Base-by-base conservation (phyloP, 192 early-diverging fungal genomes). In the Backusella tarrabulga region DNA sequence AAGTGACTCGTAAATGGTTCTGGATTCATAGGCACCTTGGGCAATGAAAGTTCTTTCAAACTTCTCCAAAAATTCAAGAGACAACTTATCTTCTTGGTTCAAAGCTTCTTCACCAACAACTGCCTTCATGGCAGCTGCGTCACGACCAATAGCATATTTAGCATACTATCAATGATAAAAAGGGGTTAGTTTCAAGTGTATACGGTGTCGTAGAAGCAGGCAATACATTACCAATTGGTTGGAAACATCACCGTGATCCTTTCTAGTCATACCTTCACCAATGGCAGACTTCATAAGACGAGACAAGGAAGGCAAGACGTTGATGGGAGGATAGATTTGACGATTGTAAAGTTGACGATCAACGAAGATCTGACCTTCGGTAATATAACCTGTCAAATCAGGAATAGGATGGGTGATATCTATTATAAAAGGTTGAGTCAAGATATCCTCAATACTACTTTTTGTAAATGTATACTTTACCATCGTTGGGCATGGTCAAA, bases 371-470 rank as follows among this genome's bases (percentile, higher is more conserved):
- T 99, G 98, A 29, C 98, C 98, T 89, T 99, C 98, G 32, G 98
- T 99, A 90, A 99, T 99, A 81, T 97, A 99, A 41, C 98, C 98
- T 38, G 98, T 99, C 88, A 99, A 93, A 90, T 99, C 98, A 5
- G 98, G 98, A 83, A 99, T 98, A 56, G 98, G 98, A 82, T 99
- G 98, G 41, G 98, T 99, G 80, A 99, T 99, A 89, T 99, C 96
- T 89, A 84, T 1, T 17, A 44, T 44, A 44, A 44, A 44, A 44
- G 15, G 2, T 44, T 44, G 15, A 15, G 42, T 44, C 12, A 44
- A 14, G 11, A 17, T 12, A 44, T 44, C 38, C 23, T 35, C n/a
- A 74, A 29, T 15, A 50, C 46, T 50, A 54, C 21, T 1, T 54
- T 21, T 19, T 23, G 11, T 23, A 34, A 36, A 23, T 32, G 32